Base-by-base conservation (phyloP, 148 eudicot species). In the Beta vulgaris region DNA sequence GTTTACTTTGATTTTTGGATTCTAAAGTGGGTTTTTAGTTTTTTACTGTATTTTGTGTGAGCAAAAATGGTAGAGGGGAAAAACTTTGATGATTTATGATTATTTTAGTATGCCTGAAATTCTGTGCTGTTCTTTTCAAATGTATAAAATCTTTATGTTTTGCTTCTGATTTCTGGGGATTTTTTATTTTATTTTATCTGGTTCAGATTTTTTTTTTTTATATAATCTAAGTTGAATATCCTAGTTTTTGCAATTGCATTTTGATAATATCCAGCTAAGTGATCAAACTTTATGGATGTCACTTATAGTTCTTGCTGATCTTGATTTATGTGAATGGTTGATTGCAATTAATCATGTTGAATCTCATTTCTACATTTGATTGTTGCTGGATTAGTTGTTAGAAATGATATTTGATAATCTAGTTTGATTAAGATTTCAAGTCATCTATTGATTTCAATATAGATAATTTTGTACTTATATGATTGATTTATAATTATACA, bases 361-460 rank as follows among this genome's bases (percentile, higher is more conserved):
- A 32, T 39, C 13, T 72, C 58, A 48, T 69, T 46, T 2, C 16
- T 69, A 28, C 44, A 28, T 46, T 28, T 25, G 29, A 40, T 39
- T 67, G 72, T 68, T 68, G 74, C 6, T 71, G 61, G 32, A 26
- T 8, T 54, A 18, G 26, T 21, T 26, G 40, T 59, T 60, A 55
- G 28, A 59, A 40, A 49, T 7, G n/a, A 29, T 40, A 42, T 23
- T 68, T 68, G 3, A 18, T 42, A 43, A 4, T 12, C 3, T 44
- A 35, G 54, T 44, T 48, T 60, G 59, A 73, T 54, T 62, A 11
- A 29, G 28, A 32, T 39, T 18, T 58, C 49, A 55, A 55, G n/a
- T 55, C 8, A 9, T 25, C 31, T 10, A 2, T 25, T 25, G 26
- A 55, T 55, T 23, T 6, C 4, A 23, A 23, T 48, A 15, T 55